Conservation (phyloP, 2,329 filamentous ascomycete species). For the Emmonsiellopsis sp. region DNA sequence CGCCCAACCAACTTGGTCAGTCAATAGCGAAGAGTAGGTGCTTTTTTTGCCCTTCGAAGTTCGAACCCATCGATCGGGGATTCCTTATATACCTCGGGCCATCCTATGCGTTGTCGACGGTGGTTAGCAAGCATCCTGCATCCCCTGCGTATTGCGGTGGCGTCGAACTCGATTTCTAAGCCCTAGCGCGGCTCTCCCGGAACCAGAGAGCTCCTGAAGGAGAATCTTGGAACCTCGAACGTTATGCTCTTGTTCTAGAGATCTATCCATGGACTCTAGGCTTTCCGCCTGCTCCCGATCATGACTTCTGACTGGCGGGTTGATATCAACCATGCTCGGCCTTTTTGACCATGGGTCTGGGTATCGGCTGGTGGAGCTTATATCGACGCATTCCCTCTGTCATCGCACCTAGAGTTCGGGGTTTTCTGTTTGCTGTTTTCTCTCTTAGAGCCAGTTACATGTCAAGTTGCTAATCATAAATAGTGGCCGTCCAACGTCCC, state of each 20-base stretch:
- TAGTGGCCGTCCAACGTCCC: slow-evolving; percentile 17
- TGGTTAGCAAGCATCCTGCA: too few species aligned
- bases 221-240: not conserved
- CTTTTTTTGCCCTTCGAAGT: not conserved
- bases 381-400: not conserved
- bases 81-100: too few species aligned
- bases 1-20: not conserved
- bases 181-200: too few species aligned
- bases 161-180: too few species aligned
- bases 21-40: not conserved
- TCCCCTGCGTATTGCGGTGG: too few species aligned
- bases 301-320: not conserved
- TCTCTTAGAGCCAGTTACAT: not conserved
- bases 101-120: too few species aligned
- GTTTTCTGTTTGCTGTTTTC: not conserved
- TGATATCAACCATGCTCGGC: too few species aligned
- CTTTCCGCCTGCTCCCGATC: not conserved
- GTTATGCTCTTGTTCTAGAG: not conserved
- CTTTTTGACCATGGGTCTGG: not conserved
- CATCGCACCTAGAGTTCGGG: not conserved
- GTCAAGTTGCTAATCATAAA: slow-evolving; percentile 5
- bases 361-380: not conserved
- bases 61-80: too few species aligned
- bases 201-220: too few species aligned
- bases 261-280: not conserved